Evolutionary conservation across 176 grass and related monocot genomes (phyloP).

Genomic region (Phyllostachys edulis): DNA sequence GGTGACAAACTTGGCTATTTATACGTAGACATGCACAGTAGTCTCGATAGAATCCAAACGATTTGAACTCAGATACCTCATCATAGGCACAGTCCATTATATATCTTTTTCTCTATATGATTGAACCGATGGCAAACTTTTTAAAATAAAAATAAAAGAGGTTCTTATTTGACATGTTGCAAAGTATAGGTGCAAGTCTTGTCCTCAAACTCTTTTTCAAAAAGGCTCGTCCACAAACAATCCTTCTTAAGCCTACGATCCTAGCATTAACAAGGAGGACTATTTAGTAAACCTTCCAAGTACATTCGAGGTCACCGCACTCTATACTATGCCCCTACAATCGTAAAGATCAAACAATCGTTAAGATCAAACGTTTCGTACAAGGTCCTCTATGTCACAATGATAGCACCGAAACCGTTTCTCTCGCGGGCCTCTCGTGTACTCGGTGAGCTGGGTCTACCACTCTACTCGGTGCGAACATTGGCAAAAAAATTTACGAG

Average conservation of each 20-base stretch:
- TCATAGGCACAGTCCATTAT: no score
- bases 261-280: background rate
- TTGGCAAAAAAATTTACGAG: no score
- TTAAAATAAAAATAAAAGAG: no score
- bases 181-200: no score
- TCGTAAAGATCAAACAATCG: conserved; percentile 16
- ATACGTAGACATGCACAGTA: no score
- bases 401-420: background rate
- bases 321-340: background rate
- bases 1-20: no score
- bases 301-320: conserved; percentile 9
- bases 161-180: no score
- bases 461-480: background rate
- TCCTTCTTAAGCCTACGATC: background rate
- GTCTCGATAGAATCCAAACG: no score
- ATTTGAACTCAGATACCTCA: no score
- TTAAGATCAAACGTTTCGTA: conserved; percentile 30
- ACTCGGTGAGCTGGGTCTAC: background rate
- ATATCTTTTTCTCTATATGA: no score
- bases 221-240: background rate
- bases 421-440: background rate
- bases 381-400: background rate
- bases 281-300: background rate
- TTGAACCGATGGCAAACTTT: no score
- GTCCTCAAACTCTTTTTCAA: no score